Evolutionary conservation across 306 rosid species (phyloP), one percentile per base, ranked within the genome.

Genomic region (Castanea crenata): DNA sequence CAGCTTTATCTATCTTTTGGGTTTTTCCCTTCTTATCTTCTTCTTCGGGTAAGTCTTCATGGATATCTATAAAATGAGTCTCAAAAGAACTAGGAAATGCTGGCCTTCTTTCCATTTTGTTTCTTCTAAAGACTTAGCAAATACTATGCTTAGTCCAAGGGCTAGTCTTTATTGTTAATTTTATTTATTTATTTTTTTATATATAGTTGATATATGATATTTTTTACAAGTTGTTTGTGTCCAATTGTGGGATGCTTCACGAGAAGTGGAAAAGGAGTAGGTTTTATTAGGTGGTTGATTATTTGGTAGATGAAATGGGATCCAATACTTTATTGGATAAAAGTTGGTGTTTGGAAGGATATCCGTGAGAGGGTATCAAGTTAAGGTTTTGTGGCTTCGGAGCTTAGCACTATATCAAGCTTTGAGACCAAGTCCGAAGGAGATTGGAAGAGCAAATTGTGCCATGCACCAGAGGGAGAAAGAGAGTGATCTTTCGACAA

Each of bases 31-130:
- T 83, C 74, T 88, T 84, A 16, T 87, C 86, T 64, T 78, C 85
- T 18, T 79, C 92, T 74, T 93, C 93, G 8, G 76, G 88, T 21
- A 87, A 70, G 27, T 54, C 90, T 81, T 91, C 91, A 73, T 83
- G 89, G 74, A 93, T 87, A 67, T 91, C 97, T 18, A 90, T 41
- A 44, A 85, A 87, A 84, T 89, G 97, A 44, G 84, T 71, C 13
- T 71, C 71, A 38, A 29, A 59, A 65, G 73, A 84, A 68, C 74
- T 32, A 32, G 82, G 73, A 82, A 52, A 34, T 32, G 58, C 65
- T 74, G 62, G 76, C 63, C 76, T 85, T 41, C 71, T 80, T 55
- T 88, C 91, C 92, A 88, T 83, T 27, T 82, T 55, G 13, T 31
- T 63, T 77, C 61, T 27, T 35, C 46, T 2, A 35, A 29, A 0